Base-by-base conservation (phyloP, 2,329 filamentous ascomycete genomes). In the Trichoderma sp. region DNA sequence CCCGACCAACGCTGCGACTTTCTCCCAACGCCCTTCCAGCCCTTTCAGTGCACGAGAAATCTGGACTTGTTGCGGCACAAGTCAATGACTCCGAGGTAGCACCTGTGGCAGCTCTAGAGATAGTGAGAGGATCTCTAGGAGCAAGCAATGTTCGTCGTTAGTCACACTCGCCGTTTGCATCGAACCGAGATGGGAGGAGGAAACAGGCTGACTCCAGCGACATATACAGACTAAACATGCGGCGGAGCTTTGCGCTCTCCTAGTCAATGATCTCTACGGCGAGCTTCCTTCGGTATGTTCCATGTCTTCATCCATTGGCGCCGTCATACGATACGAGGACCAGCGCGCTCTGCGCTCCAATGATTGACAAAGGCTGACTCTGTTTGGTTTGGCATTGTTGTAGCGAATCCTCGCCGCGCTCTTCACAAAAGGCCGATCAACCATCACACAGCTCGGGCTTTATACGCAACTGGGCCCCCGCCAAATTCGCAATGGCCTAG, bases 261-360 rank as follows among this genome's bases (percentile, higher is more conserved):
- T 98, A 74, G 91, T 98, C 74, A 91, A 94, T 79, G 94, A 98
- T 80, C 87, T 93, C 72, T 95, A 96, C 81, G 96, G 96, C 79
- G 93, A 97, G 84, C 90, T 98, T 72, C 94, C 94, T 74, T 93
- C 94, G 80, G 95, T 98, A 92, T 72, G 73, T 76, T 74, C 64
- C 34, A 26, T 15, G 1, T 34, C 13, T 12, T 6, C 13, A 6
- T 50, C 30, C 55, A 36, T 58, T 62, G 67, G 30, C 30, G 39
- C 50, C 20, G 36, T 26, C 17, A 23, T 67, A 4, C 26, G 26
- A 32, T 67, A 12, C 26, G 13, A 39, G 30, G 50, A 53, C n/a
- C 47, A 55, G 32, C 6, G 64, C 50, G 32, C 39, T 67, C 64
- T 30, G 39, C 32, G 12, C 57, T 59, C 20, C 30, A 30, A 55